phyloP scores from a whole-genome alignment of 2,329 filamentous ascomycete species.

The Ophiostoma populinum region DNA sequence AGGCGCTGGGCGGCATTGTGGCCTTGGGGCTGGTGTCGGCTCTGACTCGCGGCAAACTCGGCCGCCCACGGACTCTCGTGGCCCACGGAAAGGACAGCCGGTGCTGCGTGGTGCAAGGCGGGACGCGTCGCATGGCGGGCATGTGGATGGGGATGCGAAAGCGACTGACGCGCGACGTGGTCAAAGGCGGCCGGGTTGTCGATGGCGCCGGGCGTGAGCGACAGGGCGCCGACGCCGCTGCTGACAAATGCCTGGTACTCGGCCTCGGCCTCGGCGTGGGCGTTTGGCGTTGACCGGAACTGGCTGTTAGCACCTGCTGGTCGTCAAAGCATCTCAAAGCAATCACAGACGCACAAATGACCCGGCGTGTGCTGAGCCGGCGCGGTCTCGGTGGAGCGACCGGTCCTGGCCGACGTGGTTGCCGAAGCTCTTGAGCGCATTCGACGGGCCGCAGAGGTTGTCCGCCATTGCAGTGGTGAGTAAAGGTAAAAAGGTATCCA shows the following conservation, averaged over 20 bases:
- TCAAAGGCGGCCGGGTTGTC: slow-evolving; percentile 1
- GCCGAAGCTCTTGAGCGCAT: slow-evolving; percentile 49
- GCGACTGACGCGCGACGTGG: too few species aligned
- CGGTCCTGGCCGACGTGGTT: slow-evolving; percentile 52
- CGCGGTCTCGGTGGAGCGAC: slow-evolving; percentile 55
- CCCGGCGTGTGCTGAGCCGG: slow-evolving; percentile 17
- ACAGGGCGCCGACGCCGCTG: background rate
- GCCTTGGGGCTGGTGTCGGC: too few species aligned
- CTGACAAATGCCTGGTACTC: slow-evolving; percentile 10
- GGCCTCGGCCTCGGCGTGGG: slow-evolving; percentile 8
- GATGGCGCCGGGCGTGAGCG: slow-evolving; percentile 1
- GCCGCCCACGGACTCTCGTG: slow-evolving; percentile 6
- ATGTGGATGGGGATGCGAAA: background rate
- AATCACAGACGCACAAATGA: slow-evolving; percentile 6
- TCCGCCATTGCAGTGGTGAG: slow-evolving; percentile 20
- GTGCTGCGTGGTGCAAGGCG: too few species aligned
- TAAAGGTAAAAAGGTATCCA: background rate
- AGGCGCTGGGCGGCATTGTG: too few species aligned
- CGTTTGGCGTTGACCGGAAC: slow-evolving; percentile 9
- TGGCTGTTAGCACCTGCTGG: background rate
- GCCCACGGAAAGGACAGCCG: too few species aligned
- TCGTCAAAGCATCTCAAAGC: background rate
- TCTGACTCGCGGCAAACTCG: slow-evolving; percentile 9
- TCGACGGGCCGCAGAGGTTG: slow-evolving; percentile 53
- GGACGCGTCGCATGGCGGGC: background rate